These are phyloP conservation scores for Alternaria tenuissima DNA, from an alignment of 2,329 filamentous ascomycete genomes.

Conservation along the genomic window DNA sequence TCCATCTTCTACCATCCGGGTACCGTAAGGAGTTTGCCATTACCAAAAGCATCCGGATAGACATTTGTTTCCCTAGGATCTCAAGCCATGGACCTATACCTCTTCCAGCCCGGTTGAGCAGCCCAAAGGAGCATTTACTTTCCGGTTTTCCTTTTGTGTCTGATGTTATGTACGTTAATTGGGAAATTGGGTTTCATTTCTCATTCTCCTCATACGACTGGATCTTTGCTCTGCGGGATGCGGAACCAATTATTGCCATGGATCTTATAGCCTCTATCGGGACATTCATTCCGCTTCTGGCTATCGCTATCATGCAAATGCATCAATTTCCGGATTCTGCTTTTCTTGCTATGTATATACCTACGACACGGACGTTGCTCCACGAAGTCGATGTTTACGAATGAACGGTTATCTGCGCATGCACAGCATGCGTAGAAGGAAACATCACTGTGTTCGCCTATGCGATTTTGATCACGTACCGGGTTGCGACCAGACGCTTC, in stretches of 20 bases:
- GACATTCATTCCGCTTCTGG: conserved; percentile 15
- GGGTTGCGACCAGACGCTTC: neutral
- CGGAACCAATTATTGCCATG: conserved; percentile 16
- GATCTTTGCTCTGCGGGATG: conserved; percentile 15
- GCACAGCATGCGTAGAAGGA: conserved; percentile 36
- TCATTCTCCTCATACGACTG: conserved; percentile 11
- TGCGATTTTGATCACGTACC: neutral
- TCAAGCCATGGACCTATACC: conserved; percentile 22
- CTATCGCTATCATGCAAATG: conserved; percentile 14
- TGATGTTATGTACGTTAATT: conserved; percentile 28
- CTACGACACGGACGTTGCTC: conserved; percentile 23
- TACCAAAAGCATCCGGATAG: conserved; percentile 38
- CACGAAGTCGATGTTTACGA: conserved; percentile 40
- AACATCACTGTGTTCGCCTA: conserved; percentile 4
- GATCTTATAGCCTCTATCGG: conserved; percentile 10
- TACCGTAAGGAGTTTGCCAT: conserved; percentile 34
- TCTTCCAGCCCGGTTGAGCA: conserved; percentile 20
- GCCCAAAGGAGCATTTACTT: conserved; percentile 21
- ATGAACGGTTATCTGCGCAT: conserved; percentile 42
- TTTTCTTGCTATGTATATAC: conserved; percentile 48
- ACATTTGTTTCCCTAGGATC: conserved; percentile 27
- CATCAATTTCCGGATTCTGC: conserved; percentile 21
- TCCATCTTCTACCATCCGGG: conserved; percentile 33
- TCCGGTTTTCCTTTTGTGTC: conserved; percentile 23
- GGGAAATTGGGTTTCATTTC: conserved; percentile 23